Percentiles rank a stretch among this genome's conserved stretches.
phyloP scores from a whole-genome alignment of 495 filamentous ascomycete species.

The Aspergillus mulundensis region DNA sequence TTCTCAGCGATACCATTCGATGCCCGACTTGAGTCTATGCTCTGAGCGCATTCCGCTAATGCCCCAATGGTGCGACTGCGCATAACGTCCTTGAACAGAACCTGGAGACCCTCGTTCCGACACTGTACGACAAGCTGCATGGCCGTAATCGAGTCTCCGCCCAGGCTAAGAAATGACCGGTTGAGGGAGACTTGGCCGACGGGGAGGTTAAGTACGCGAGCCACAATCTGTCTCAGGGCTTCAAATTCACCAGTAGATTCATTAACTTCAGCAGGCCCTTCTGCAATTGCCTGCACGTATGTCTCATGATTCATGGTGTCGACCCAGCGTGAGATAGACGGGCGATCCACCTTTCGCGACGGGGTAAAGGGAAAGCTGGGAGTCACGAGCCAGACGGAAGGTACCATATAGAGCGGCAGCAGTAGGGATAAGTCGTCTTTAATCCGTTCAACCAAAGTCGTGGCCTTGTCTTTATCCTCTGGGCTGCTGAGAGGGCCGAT shows the following conservation, averaged over 20 bases:
- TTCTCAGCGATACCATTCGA: not conserved
- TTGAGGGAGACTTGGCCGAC: slow-evolving; percentile 29
- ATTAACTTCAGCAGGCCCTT: not conserved
- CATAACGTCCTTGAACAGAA: not conserved
- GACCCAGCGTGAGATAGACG: not conserved
- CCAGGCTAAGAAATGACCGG: slow-evolving; percentile 48
- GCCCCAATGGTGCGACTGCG: not conserved
- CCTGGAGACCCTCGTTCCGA: not conserved
- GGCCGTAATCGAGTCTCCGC: slow-evolving; percentile 52
- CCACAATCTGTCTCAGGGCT: not conserved
- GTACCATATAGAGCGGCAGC: not conserved
- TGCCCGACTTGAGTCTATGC: not conserved
- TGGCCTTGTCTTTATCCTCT: no score
- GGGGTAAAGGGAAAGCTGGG: not conserved
- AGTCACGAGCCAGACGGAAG: not conserved
- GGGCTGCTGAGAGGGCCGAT: not conserved
- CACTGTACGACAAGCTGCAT: slow-evolving; percentile 31
- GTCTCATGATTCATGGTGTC: not conserved
- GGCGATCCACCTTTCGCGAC: not conserved
- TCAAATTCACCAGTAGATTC: not conserved
- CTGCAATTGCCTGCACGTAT: not conserved
- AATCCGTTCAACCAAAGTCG: not conserved
- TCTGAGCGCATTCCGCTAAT: not conserved
- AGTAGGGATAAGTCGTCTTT: not conserved
- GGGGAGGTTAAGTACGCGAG: not conserved